Conservation (phyloP, 495 filamentous ascomycete genomes). For the Penicillium argentinense region DNA sequence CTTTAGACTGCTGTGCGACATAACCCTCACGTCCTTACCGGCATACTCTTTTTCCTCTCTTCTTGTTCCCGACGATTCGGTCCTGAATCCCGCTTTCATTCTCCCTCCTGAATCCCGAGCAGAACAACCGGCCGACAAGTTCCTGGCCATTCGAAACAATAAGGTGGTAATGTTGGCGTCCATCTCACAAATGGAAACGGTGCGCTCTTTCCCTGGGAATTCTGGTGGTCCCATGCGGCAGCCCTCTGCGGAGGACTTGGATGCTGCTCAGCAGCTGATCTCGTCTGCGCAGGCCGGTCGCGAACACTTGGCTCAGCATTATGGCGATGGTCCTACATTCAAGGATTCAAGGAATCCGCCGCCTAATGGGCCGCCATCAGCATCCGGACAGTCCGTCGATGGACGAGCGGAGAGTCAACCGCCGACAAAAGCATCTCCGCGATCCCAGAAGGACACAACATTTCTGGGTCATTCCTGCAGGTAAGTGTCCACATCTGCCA, state of each 20-base stretch:
- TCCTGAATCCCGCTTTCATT: neutral
- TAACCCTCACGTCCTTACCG: constrained; percentile 24
- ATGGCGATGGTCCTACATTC: constrained; percentile 18
- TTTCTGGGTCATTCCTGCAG: constrained; percentile 57
- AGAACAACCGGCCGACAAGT: constrained; percentile 1
- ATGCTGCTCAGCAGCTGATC: constrained; percentile 48
- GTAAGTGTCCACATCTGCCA: constrained; percentile 30
- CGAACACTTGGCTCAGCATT: constrained; percentile 35
- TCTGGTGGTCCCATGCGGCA: constrained; percentile 36
- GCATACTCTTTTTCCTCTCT: constrained; percentile 1
- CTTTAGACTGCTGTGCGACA: constrained; percentile 40
- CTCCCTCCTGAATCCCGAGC: neutral
- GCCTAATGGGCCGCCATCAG: constrained; percentile 7
- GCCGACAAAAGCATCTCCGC: constrained; percentile 35
- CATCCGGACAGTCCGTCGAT: constrained; percentile 12
- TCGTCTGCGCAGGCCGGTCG: constrained; percentile 47
- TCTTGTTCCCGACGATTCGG: neutral
- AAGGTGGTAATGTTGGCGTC: constrained; percentile 42
- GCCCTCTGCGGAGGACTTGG: constrained; percentile 46
- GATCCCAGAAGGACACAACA: constrained; percentile 38
- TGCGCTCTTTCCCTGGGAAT: constrained; percentile 37
- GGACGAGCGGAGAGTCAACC: constrained; percentile 9
- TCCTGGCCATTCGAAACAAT: constrained; percentile 1
- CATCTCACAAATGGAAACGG: constrained; percentile 42
- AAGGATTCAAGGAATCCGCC: constrained; percentile 15